Evolutionary conservation across 1,284 basidiomycete species (phyloP).

Genomic region (Apiotrichum laibachii): DNA sequence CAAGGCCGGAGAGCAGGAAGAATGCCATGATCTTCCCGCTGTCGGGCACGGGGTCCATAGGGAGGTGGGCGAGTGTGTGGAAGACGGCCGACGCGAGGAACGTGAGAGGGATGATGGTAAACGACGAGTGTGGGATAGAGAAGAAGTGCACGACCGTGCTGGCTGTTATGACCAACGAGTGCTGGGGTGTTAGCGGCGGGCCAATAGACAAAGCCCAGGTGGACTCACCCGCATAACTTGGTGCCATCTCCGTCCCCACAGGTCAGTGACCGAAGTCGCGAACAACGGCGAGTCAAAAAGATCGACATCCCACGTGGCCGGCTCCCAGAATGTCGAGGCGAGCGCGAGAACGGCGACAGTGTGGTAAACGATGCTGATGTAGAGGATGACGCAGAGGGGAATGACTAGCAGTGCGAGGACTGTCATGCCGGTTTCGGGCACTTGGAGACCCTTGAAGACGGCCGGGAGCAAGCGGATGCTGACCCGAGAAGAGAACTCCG

Average conservation of each 20-base stretch:
- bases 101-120: slow-evolving; percentile 27
- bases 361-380: slow-evolving; percentile 36
- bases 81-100: slow-evolving; percentile 39
- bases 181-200: slow-evolving; percentile 18
- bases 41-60: slow-evolving; percentile 36
- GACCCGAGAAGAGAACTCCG: slow-evolving; percentile 22
- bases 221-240: slow-evolving; percentile 19
- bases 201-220: not conserved
- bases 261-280: slow-evolving; percentile 39
- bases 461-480: slow-evolving; percentile 27
- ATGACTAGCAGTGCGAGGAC: slow-evolving; percentile 24
- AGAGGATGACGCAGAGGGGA: slow-evolving; percentile 24
- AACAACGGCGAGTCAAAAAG: slow-evolving; percentile 36
- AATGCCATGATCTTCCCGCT: slow-evolving; percentile 26
- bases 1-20: slow-evolving; percentile 39
- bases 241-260: slow-evolving; percentile 49
- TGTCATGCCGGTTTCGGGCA: slow-evolving; percentile 14
- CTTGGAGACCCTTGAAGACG: not conserved
- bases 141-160: slow-evolving; percentile 25
- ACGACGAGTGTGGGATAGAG: slow-evolving; percentile 22
- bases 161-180: slow-evolving; percentile 37
- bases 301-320: slow-evolving; percentile 37
- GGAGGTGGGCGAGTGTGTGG: slow-evolving; percentile 39
- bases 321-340: slow-evolving; percentile 26
- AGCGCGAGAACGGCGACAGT: slow-evolving; percentile 24